Percentiles rank a stretch among this genome's conserved stretches.
phyloP scores from a whole-genome alignment of 2,329 filamentous ascomycete genomes.

The Diaporthe destruens region DNA sequence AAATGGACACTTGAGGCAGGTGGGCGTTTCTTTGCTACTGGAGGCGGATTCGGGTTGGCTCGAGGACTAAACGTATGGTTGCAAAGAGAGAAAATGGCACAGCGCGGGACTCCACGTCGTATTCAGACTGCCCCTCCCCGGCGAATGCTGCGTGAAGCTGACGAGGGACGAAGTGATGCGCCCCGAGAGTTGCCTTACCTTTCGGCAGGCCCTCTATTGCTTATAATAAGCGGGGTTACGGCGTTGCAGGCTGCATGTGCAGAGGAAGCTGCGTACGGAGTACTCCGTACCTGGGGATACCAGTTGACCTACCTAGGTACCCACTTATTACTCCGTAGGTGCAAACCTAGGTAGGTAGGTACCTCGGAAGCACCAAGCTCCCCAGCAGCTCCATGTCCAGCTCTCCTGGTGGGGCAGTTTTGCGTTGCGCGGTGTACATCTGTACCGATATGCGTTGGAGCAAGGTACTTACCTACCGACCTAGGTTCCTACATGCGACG shows the following conservation, averaged over 20 bases:
- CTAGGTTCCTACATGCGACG: too few relatives aligned
- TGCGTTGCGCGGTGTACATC: neutral
- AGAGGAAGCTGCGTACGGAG: slow-evolving; percentile 1
- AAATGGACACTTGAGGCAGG: neutral
- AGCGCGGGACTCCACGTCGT: slow-evolving; percentile 5
- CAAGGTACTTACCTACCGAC: neutral
- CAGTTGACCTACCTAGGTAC: too few relatives aligned
- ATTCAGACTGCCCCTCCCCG: neutral
- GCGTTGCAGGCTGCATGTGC: slow-evolving; percentile 1
- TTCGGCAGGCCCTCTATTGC: slow-evolving; percentile 21
- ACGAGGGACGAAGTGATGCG: slow-evolving; percentile 32
- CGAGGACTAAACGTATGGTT: neutral
- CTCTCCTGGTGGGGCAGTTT: neutral
- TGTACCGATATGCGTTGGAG: neutral
- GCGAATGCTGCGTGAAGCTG: slow-evolving; percentile 5
- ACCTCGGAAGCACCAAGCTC: slow-evolving; percentile 23
- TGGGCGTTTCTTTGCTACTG: neutral
- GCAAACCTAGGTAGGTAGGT: too few relatives aligned
- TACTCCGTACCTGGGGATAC: neutral
- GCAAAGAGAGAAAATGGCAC: neutral
- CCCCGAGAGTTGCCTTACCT: slow-evolving; percentile 1
- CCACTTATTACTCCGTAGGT: too few relatives aligned
- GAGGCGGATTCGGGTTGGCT: too few relatives aligned
- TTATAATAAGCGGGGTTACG: slow-evolving; percentile 9
- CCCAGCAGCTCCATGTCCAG: slow-evolving; percentile 16